Conservation (phyloP, 257 asterid species). For the Solanum dulcamara region DNA sequence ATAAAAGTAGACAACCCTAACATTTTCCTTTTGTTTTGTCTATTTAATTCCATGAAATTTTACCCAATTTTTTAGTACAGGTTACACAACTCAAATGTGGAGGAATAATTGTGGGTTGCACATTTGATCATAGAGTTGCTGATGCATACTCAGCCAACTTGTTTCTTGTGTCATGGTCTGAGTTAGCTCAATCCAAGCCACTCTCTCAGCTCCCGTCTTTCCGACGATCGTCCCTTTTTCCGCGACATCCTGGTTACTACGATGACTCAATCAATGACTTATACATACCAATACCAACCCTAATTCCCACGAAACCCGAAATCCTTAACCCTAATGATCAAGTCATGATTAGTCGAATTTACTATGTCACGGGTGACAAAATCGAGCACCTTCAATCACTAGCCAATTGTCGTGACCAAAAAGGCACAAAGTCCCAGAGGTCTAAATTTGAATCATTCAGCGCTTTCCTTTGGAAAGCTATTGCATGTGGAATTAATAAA, state of each 20-base stretch:
- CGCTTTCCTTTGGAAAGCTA: slow-evolving; percentile 55
- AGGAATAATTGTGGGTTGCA: slow-evolving; percentile 53
- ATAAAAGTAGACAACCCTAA: not conserved
- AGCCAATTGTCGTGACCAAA: slow-evolving; percentile 13
- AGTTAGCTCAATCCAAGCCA: slow-evolving; percentile 31
- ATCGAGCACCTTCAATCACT: slow-evolving; percentile 27
- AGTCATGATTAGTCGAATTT: slow-evolving; percentile 45
- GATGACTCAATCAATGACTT: slow-evolving; percentile 19
- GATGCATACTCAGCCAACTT: slow-evolving; percentile 75
- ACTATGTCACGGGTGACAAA: slow-evolving; percentile 29
- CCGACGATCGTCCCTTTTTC: slow-evolving; percentile 45
- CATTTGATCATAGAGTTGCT: slow-evolving; percentile 57
- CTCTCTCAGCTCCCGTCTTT: slow-evolving; percentile 39
- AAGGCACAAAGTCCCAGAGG: not conserved
- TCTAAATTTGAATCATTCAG: slow-evolving; percentile 50
- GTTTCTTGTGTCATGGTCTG: slow-evolving; percentile 63
- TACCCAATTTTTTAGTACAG: slow-evolving; percentile 6
- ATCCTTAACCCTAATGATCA: not conserved
- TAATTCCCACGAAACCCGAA: not conserved
- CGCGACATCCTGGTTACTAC: slow-evolving; percentile 32
- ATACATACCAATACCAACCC: slow-evolving; percentile 20
- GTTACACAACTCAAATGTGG: slow-evolving; percentile 50
- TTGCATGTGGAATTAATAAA: not conserved
- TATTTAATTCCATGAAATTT: not conserved
- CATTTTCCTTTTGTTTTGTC: not conserved